Percentiles rank a stretch among this genome's conserved stretches.
Evolutionary conservation across 2,329 filamentous ascomycete genomes (phyloP).

Genomic region (Pseudogymnoascus sp.): DNA sequence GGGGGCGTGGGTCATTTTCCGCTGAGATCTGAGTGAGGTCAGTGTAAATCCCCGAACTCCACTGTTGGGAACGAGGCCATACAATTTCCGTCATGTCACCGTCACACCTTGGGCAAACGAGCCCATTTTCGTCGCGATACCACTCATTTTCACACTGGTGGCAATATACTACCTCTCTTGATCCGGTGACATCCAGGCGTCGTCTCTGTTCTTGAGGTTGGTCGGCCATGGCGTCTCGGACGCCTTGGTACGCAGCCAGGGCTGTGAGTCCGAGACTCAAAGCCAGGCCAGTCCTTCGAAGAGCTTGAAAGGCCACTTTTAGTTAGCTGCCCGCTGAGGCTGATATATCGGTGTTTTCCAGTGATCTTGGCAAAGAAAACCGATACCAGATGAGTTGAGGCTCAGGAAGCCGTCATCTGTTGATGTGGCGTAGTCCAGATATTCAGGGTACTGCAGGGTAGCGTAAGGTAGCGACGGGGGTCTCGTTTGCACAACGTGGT

Average conservation of each 20-base stretch:
- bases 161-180: conserved; percentile 73
- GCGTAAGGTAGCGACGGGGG: not conserved
- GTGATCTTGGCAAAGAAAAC: not conserved
- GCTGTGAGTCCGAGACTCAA: conserved; percentile 52
- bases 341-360: not conserved
- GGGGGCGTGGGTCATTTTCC: conserved; percentile 53
- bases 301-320: conserved; percentile 49
- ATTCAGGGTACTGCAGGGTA: conserved; percentile 4
- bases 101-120: conserved; percentile 69
- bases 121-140: conserved; percentile 60
- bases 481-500: conserved; percentile 3
- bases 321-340: conserved; percentile 12
- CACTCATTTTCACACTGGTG: conserved; percentile 76
- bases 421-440: conserved; percentile 2
- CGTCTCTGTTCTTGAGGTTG: conserved; percentile 15
- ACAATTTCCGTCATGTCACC: conserved; percentile 83
- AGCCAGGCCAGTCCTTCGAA: conserved; percentile 46
- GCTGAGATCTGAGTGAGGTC: not conserved
- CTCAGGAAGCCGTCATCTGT: not conserved
- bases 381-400: not conserved
- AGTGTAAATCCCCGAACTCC: not conserved
- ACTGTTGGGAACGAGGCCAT: conserved; percentile 16
- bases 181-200: conserved; percentile 42
- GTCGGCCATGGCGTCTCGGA: conserved; percentile 34
- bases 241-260: conserved; percentile 45